Evolutionary conservation across 495 filamentous ascomycete genomes (phyloP), one percentile per base, ranked within the genome.

Genomic region (Lasiosphaeris hirsuta): DNA sequence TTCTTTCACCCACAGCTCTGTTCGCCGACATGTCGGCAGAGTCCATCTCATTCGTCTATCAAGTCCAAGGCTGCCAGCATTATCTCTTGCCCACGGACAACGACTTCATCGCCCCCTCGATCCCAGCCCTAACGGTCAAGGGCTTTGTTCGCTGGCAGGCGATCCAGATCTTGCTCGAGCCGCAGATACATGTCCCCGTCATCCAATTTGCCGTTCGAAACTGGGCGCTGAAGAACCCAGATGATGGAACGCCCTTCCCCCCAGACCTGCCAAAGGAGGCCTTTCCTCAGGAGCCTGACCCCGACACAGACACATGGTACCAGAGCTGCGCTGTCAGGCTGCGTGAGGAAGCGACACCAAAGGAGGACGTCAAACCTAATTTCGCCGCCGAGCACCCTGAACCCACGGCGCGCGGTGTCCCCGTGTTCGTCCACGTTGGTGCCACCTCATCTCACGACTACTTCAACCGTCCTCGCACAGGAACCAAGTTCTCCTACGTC

Each of bases 81-180:
- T 83, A 82, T 34, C 80, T 92, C 10, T 63, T 75, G 11, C 86
- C 88, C 0, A 82, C 84, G 15, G 72, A 77, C 10, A 83, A 92
- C 61, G 84, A 88, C 44, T 96, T 87, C 65, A 78, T 81, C 2
- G 72, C 85, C 10, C 94, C 94, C 0, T 83, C 81, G 1, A 79
- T 96, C 38, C 94, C 94, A 9, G 89, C 90, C 11, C 75, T 98
- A 54, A 92, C 91, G 39, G 76, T 80, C 0, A 83, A 82, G 60
- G 94, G 94, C 19, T 98, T 96, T 68, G 86, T 93, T 40, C 85
- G 87, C 65, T 98, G 93, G 92, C 90, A 97, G 78, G 89, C 89
- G 2, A 91, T 98, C 13, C 91, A 97, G 72, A 74, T 96, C 33
- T 78, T 97, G 34, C 81, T 97, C 10, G 89, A 87, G 51, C 94